Conservation (phyloP, 2,329 filamentous ascomycete species). For the Fusarium kyushuense region DNA sequence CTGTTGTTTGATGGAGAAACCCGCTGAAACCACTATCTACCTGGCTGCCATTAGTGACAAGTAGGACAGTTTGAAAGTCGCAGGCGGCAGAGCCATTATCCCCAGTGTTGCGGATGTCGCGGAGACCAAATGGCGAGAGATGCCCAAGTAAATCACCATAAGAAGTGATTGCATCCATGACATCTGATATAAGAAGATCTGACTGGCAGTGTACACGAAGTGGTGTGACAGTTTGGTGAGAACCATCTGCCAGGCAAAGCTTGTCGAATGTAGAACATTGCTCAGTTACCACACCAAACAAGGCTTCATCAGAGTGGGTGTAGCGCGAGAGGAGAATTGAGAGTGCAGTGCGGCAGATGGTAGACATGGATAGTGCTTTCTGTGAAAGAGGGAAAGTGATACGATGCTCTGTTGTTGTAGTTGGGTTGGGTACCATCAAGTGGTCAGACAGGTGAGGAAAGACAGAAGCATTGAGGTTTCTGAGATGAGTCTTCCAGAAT, state of each 20-base stretch:
- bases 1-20: background rate
- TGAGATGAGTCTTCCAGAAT: background rate
- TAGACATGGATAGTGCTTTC: accelerated
- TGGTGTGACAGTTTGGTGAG: constrained; percentile 3
- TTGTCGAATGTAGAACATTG: background rate
- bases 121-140: constrained; percentile 3
- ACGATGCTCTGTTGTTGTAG: background rate
- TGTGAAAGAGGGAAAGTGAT: accelerated
- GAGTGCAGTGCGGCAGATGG: constrained; percentile 6
- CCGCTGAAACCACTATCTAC: background rate
- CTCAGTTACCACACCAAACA: constrained; percentile 14
- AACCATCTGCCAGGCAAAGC: background rate
- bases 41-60: background rate
- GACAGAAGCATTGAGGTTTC: constrained; percentile 5
- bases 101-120: background rate
- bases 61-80: constrained; percentile 19
- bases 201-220: constrained; percentile 4
- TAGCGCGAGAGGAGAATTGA: constrained; percentile 12
- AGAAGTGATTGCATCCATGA: background rate
- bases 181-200: background rate
- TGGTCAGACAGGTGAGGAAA: constrained; percentile 5
- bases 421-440: background rate
- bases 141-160: background rate
- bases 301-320: constrained; percentile 4
- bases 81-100: constrained; percentile 16